Conservation (phyloP, 108 stramenopile species). For the Chaetoceros tenuissimus region DNA sequence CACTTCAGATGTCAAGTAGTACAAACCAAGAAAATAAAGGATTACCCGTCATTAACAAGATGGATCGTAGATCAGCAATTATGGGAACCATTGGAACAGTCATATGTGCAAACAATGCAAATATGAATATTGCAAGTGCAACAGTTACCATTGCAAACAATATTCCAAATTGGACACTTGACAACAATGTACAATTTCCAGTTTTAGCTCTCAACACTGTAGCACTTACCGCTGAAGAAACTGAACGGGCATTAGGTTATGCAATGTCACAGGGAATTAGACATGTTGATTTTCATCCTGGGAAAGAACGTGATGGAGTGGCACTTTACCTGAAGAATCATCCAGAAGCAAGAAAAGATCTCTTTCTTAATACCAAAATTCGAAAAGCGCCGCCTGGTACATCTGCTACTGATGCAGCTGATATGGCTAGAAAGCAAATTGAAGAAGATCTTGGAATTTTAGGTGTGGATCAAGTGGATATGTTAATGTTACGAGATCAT, state of each 20-base stretch:
- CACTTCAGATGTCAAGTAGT: too few relatives aligned
- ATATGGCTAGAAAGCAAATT: slow-evolving; percentile 23
- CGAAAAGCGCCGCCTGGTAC: slow-evolving; percentile 36
- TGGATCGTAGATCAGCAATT: too few relatives aligned
- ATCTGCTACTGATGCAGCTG: slow-evolving; percentile 31
- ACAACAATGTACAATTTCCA: slow-evolving; percentile 28
- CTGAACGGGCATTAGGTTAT: slow-evolving; percentile 13
- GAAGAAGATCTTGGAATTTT: slow-evolving; percentile 34
- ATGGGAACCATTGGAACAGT: too few relatives aligned
- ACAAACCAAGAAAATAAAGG: too few relatives aligned
- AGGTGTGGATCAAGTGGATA: slow-evolving; percentile 28
- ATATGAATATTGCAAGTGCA: too few relatives aligned
- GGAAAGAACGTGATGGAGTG: slow-evolving; percentile 44
- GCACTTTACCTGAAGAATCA: slow-evolving; percentile 18
- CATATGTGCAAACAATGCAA: too few relatives aligned
- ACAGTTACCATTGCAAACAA: too few relatives aligned
- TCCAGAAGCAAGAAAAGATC: slow-evolving; percentile 2
- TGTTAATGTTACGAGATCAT: slow-evolving; percentile 48
- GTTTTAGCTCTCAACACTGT: slow-evolving; percentile 44
- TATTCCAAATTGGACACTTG: slow-evolving; percentile 33
- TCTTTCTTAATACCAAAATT: slow-evolving; percentile 56
- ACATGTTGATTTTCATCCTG: slow-evolving; percentile 56
- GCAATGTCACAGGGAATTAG: slow-evolving; percentile 25
- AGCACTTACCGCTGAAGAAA: slow-evolving; percentile 33
- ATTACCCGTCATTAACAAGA: too few relatives aligned